These are phyloP conservation scores for Emmonsiellopsis sp. DNA, from an alignment of 2,329 filamentous ascomycete genomes.

Conservation along the genomic window DNA sequence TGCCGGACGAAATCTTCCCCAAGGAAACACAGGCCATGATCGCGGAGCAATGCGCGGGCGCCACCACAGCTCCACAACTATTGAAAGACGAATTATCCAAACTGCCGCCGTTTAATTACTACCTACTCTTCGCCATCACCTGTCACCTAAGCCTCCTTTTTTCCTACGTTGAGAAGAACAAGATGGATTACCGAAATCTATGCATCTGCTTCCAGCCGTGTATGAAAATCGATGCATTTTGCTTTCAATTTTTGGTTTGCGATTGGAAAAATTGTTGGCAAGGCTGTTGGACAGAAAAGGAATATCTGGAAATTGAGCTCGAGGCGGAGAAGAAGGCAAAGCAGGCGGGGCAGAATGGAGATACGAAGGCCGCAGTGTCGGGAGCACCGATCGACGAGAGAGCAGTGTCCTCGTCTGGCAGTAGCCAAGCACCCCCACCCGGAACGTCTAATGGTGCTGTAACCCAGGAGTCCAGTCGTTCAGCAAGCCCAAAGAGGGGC, in stretches of 20 bases:
- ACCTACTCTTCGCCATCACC: constrained; percentile 92
- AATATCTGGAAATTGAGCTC: constrained; percentile 55
- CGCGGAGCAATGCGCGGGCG: constrained; percentile 66
- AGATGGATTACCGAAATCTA: constrained; percentile 93
- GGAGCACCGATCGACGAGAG: constrained; percentile 40
- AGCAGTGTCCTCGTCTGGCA: constrained; percentile 57
- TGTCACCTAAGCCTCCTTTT: constrained; percentile 88
- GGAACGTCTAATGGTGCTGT: constrained; percentile 6
- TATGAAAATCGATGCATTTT: constrained; percentile 91
- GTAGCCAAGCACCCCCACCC: constrained; percentile 41
- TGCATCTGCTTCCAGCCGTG: constrained; percentile 97
- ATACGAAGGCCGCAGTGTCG: constrained; percentile 17
- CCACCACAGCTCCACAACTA: constrained; percentile 72
- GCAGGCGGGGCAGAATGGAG: constrained; percentile 17
- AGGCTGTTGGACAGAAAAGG: constrained; percentile 83
- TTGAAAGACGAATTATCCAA: constrained; percentile 87
- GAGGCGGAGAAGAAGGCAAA: constrained; percentile 28
- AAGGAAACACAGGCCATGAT: constrained; percentile 74
- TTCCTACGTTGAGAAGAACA: constrained; percentile 89
- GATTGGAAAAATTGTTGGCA: constrained; percentile 98
- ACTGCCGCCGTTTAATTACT: constrained; percentile 95
- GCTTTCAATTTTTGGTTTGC: constrained; percentile 89
- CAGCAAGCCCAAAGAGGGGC: constrained; percentile 21
- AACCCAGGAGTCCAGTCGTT: constrained; percentile 16
- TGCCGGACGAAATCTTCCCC: constrained; percentile 91